These are phyloP conservation scores for Suhomyces canberraensis DNA, from an alignment of 805 yeast genomes.

Conservation along the genomic window DNA sequence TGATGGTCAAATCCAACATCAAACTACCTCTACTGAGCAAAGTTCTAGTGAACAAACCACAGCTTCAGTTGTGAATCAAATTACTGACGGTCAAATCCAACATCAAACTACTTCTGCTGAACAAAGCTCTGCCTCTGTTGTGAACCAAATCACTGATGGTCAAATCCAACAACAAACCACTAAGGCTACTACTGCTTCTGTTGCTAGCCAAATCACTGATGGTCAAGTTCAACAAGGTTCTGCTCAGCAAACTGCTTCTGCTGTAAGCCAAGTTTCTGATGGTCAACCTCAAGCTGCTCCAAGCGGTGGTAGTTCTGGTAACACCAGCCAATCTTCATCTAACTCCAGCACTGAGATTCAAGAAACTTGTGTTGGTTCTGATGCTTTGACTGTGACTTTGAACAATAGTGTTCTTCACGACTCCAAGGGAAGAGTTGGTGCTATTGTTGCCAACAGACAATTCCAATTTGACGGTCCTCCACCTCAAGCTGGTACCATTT, in stretches of 20 bases:
- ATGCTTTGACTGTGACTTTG: slow-evolving; percentile 54
- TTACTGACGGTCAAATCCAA: slow-evolving; percentile 34
- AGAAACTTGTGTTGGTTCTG: slow-evolving; percentile 19
- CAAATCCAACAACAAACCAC: slow-evolving; percentile 12
- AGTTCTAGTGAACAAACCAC: too few relatives aligned
- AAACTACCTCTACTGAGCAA: slow-evolving; percentile 19
- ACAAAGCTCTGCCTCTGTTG: slow-evolving; percentile 22
- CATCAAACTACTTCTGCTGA: slow-evolving; percentile 35
- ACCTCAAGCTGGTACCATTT: slow-evolving; percentile 56
- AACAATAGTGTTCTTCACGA: slow-evolving; percentile 52
- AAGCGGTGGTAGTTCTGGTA: background rate
- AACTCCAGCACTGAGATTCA: slow-evolving; percentile 6
- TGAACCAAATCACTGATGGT: slow-evolving; percentile 45
- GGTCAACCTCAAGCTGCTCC: slow-evolving; percentile 28
- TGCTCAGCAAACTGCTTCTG: slow-evolving; percentile 20
- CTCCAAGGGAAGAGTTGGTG: slow-evolving; percentile 63
- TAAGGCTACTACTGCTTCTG: slow-evolving; percentile 18
- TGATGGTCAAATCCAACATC: slow-evolving; percentile 31
- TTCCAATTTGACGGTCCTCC: slow-evolving; percentile 79
- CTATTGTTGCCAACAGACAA: slow-evolving; percentile 79
- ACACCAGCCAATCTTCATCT: background rate
- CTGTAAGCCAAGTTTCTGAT: slow-evolving; percentile 32
- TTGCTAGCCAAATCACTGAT: slow-evolving; percentile 39
- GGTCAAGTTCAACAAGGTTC: slow-evolving; percentile 50
- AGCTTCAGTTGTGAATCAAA: slow-evolving; percentile 27